Base-by-base conservation (phyloP, 148 eudicot species). In the Spergularia marina region DNA sequence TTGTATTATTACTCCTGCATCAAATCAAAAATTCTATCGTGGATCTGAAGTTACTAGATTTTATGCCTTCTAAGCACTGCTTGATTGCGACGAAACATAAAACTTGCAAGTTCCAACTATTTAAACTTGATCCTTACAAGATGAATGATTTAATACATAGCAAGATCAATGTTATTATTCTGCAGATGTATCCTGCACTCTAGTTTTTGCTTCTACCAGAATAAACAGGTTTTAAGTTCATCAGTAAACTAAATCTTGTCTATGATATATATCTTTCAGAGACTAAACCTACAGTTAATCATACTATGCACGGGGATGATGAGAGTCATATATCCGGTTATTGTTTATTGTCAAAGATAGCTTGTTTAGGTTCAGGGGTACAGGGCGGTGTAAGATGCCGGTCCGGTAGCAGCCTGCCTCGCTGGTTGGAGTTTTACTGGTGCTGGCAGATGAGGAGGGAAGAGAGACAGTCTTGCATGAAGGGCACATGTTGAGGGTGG, bases 401-500 rank as follows among this genome's bases (percentile, higher is more conserved):
- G 23, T 20, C 36, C 20, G 70, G 62, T 8, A 60, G 25, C 60
- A 47, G 14, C 67, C 68, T n/a, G 18, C 20, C 55, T 76, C 68
- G 17, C 15, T 17, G 2, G 62, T 25, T 23, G 49, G 51, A 41
- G 73, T 7, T 66, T 55, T 44, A 44, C 36, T 58, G 5, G 57
- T 53, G 2, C 54, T 53, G 21, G 65, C 17, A 5, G 80, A 20
- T 14, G 71, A 71, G 53, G 87, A 47, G n/a, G 87, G 76, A 16
- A 59, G 64, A 8, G 81, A 62, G 47, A 83, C 86, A 11, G 61
- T 86, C 77, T 89, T 84, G 68, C 97, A 91, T 7, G 87, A 85
- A 53, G 93, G 86, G 80, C 97, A 91, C 87, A 85, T 82, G 18
- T 80, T 83, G 65, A 87, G 87, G 73, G 86, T 85, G 72, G 88